Evolutionary conservation across 176 grass and related monocot species (phyloP).

Genomic region (Oryza glumipatula): DNA sequence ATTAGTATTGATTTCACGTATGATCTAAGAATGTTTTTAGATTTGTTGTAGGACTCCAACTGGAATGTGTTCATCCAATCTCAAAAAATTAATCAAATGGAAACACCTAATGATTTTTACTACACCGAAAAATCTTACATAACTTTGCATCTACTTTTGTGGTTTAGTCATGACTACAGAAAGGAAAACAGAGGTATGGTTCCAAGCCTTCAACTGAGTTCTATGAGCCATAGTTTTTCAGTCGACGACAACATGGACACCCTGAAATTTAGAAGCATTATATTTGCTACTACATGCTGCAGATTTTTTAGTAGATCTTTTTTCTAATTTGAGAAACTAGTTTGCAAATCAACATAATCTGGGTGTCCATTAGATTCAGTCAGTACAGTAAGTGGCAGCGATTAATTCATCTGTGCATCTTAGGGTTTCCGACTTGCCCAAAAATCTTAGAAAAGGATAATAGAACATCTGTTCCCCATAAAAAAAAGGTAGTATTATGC

Average conservation of each 20-base stretch:
- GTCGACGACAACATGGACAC: neutral
- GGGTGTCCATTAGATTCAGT: neutral
- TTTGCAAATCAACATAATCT: neutral
- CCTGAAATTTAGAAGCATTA: conserved; percentile 1
- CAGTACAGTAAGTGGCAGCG: neutral
- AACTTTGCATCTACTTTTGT: neutral
- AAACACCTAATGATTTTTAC: neutral
- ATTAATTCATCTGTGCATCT: neutral
- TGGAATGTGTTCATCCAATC: neutral
- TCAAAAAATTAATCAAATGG: neutral
- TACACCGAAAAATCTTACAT: neutral
- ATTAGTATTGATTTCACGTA: conserved; percentile 31
- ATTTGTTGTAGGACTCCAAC: neutral
- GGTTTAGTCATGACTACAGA: neutral
- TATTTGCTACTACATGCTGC: neutral
- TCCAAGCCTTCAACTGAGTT: neutral
- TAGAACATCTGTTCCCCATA: neutral
- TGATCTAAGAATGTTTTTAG: neutral
- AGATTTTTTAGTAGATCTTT: neutral
- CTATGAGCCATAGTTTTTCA: neutral
- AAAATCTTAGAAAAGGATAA: neutral
- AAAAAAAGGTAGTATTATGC: neutral
- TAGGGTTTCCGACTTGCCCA: neutral
- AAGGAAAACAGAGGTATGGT: neutral
- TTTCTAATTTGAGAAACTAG: neutral